Evolutionary conservation across 1,284 basidiomycete species (phyloP).

Genomic region (Ceratobasidium sp.): DNA sequence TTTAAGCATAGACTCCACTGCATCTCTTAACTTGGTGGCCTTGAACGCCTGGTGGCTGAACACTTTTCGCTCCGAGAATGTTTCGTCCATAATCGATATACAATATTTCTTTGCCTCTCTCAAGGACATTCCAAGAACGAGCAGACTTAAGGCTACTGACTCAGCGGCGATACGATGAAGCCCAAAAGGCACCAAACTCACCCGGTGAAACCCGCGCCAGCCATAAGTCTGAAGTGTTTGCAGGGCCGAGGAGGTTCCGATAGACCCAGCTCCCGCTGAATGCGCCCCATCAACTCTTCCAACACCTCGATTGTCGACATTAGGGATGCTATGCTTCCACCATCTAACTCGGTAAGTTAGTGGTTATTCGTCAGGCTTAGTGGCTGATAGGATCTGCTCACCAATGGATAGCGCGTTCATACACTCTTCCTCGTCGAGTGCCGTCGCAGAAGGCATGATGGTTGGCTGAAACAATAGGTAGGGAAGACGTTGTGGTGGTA

Average conservation of each 20-base stretch:
- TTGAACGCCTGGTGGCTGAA: background rate
- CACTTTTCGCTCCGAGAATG: constrained; percentile 11
- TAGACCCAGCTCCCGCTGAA: background rate
- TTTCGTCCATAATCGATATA: background rate
- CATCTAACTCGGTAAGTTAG: background rate
- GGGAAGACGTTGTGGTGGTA: too few relatives aligned
- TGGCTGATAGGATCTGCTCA: background rate
- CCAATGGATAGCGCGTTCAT: background rate
- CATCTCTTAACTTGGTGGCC: background rate
- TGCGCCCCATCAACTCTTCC: background rate
- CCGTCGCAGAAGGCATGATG: background rate
- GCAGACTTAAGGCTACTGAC: background rate
- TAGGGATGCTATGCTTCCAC: background rate
- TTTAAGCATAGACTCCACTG: background rate
- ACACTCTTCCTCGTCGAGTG: background rate
- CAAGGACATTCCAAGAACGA: background rate
- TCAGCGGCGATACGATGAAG: too few relatives aligned
- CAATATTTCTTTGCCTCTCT: background rate
- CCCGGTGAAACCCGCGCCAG: background rate
- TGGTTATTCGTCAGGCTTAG: too few relatives aligned
- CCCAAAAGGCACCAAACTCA: too few relatives aligned
- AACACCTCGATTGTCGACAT: background rate
- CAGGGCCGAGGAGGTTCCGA: background rate
- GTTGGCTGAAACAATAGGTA: too few relatives aligned
- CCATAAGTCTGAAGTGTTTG: constrained; percentile 10